A percentile compares a stretch with the other conserved stretches of the same genome.
These are phyloP conservation scores for Trapa bicornis DNA, from an alignment of 345 rosid genomes.

Conservation along the genomic window DNA sequence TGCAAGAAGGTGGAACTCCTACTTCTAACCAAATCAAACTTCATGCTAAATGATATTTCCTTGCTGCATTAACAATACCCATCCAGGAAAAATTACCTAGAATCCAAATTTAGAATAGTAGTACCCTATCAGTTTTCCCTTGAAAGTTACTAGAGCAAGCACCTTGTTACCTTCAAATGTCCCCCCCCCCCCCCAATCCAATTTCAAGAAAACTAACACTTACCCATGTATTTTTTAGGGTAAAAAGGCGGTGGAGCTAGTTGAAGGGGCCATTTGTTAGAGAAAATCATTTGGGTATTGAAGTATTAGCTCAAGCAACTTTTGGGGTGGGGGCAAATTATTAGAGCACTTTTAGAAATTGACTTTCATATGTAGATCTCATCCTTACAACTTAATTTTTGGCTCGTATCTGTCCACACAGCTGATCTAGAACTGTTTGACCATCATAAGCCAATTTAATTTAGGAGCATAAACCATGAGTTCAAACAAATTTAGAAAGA, in stretches of 20 bases:
- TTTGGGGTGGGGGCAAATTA: too few species aligned
- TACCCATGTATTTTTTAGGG: too few species aligned
- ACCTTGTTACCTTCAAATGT: too few species aligned
- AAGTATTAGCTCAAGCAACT: too few species aligned
- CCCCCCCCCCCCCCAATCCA: too few species aligned
- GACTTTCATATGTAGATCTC: background rate
- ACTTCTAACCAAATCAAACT: background rate
- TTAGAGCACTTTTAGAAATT: background rate
- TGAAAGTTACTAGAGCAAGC: too few species aligned
- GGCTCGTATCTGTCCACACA: constrained; percentile 89
- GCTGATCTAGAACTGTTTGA: constrained; percentile 41
- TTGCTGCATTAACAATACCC: background rate
- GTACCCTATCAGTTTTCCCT: too few species aligned
- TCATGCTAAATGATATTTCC: background rate
- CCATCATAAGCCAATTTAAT: constrained; percentile 68
- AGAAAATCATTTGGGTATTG: too few species aligned
- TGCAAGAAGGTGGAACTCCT: background rate
- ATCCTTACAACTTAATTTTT: constrained; percentile 19
- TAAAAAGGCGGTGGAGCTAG: too few species aligned
- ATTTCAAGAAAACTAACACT: too few species aligned
- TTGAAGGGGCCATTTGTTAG: too few species aligned
- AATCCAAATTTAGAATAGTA: background rate
- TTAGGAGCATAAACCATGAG: constrained; percentile 66
- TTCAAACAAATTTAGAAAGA: constrained; percentile 46
- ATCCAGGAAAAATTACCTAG: background rate